These are phyloP conservation scores for Rhizopus sp. DNA, from an alignment of 371 early-diverging fungal genomes.

Conservation along the genomic window DNA sequence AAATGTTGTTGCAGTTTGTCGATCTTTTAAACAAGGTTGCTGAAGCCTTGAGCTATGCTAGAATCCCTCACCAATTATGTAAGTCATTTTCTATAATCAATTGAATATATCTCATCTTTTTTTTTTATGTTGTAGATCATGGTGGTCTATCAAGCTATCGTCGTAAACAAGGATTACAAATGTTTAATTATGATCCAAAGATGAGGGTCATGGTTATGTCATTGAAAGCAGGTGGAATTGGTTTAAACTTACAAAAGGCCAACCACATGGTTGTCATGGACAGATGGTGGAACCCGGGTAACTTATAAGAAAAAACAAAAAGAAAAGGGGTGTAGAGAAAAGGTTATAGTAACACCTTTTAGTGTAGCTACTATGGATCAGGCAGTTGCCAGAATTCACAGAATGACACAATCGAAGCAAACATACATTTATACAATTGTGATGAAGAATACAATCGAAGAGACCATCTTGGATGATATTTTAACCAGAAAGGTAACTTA, in stretches of 20 bases:
- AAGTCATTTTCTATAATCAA: slow-evolving; percentile 13
- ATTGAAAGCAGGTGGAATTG: slow-evolving; percentile 48
- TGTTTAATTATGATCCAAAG: slow-evolving; percentile 35
- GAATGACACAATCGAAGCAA: slow-evolving; percentile 48
- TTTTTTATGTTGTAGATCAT: slow-evolving; percentile 25
- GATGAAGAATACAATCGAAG: slow-evolving; percentile 46
- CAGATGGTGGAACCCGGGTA: slow-evolving; percentile 54
- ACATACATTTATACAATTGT: slow-evolving; percentile 43
- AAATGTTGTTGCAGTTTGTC: slow-evolving; percentile 26
- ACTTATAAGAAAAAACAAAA: not conserved
- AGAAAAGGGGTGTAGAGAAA: not conserved
- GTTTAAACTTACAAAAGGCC: slow-evolving; percentile 44
- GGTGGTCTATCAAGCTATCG: slow-evolving; percentile 29
- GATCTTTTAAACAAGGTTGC: slow-evolving; percentile 33
- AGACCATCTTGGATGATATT: slow-evolving; percentile 42
- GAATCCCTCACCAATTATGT: slow-evolving; percentile 31
- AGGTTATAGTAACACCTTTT: not conserved
- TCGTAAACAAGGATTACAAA: slow-evolving; percentile 26
- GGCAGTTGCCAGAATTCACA: slow-evolving; percentile 47
- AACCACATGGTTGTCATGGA: slow-evolving; percentile 52
- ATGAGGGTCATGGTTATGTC: slow-evolving; percentile 41
- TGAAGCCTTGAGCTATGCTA: slow-evolving; percentile 16
- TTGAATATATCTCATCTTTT: not conserved
- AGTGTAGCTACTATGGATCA: slow-evolving; percentile 47
- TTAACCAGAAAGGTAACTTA: slow-evolving; percentile 36